These are phyloP conservation scores for Pseudogymnoascus sp. DNA, from an alignment of 2,329 filamentous ascomycete species.

Conservation along the genomic window DNA sequence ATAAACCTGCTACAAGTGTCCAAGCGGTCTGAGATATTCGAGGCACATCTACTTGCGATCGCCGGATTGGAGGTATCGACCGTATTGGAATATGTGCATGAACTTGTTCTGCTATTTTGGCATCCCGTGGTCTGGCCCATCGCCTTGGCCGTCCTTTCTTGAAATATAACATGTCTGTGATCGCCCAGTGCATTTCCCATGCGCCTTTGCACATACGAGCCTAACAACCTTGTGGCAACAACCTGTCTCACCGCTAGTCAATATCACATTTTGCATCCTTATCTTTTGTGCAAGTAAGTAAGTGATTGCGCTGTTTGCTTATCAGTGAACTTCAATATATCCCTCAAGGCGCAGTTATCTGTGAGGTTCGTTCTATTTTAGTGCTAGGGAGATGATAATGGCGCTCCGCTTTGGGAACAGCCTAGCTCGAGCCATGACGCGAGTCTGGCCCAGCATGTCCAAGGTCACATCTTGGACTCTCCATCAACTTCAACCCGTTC, in stretches of 20 bases:
- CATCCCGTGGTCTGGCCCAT: neutral
- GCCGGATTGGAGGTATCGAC: neutral
- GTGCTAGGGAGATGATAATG: neutral
- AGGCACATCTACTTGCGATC: conserved; percentile 7
- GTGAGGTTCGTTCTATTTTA: conserved; percentile 3
- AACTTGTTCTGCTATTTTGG: neutral
- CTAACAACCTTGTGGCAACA: neutral
- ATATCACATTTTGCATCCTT: neutral
- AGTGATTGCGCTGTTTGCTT: neutral
- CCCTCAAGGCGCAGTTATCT: neutral
- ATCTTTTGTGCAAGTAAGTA: conserved; percentile 1
- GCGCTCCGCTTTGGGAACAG: conserved; percentile 7
- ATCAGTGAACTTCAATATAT: conserved; percentile 1
- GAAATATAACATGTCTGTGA: neutral
- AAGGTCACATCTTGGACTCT: conserved; percentile 5
- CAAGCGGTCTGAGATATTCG: neutral
- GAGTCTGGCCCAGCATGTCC: conserved; percentile 6
- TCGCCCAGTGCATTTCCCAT: neutral
- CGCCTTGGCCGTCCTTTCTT: neutral
- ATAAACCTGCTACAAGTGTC: neutral
- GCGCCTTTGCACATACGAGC: neutral
- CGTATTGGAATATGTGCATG: conserved; percentile 7
- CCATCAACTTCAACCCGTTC: neutral
- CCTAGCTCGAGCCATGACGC: conserved; percentile 5
- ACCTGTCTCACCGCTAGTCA: neutral